Base-by-base conservation (phyloP, 345 rosid genomes). In the Lumnitzera racemosa region DNA sequence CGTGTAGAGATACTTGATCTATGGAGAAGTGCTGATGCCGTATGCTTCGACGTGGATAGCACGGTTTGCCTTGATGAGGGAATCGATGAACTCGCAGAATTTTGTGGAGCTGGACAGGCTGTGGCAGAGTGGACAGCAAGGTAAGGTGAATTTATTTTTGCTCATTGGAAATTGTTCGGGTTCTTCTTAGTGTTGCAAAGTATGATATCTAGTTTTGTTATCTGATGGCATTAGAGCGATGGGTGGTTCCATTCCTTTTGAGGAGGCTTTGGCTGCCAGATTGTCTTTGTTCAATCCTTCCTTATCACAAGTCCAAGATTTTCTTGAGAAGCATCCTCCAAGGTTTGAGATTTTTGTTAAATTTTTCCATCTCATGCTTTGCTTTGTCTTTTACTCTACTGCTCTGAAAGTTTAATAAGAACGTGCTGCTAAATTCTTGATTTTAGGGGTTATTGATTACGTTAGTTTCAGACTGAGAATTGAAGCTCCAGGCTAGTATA, bases 11-110 rank as follows among this genome's bases (percentile, higher is more conserved):
- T 82, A 70, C 84, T 87, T 68, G 77, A 80, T 65, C 78, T 82
- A 36, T 92, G 98, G 98, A 68, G 79, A 81, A 73, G 55, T 69
- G 87, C 79, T 47, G 80, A 83, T 73, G 96, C 87, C 2, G 97
- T 92, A 56, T 92, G 97, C 77, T 90, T 92, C 56, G 99, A 92
- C 76, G 99, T 92, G 72, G 99, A 92, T 80, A 89, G 99, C 79
- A 92, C 99, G 8, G 99, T 89, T 24, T 92, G 99, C 62, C 57
- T 80, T 56, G 97, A 92, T 69, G 98, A 92, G 81, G 98, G 98
- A 49, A 89, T 92, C 48, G 97, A 92, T 69, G 97, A 92, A 71
- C 89, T 92, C 69, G 99, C 99, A 0, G 99, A 92, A 53, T 92
- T 87, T 66, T 92, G 99, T 83, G 97, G 97, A 67, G 97, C 96